Evolutionary conservation across 179 eudicot genomes (phyloP).

Genomic region (Carnegiea gigantea): DNA sequence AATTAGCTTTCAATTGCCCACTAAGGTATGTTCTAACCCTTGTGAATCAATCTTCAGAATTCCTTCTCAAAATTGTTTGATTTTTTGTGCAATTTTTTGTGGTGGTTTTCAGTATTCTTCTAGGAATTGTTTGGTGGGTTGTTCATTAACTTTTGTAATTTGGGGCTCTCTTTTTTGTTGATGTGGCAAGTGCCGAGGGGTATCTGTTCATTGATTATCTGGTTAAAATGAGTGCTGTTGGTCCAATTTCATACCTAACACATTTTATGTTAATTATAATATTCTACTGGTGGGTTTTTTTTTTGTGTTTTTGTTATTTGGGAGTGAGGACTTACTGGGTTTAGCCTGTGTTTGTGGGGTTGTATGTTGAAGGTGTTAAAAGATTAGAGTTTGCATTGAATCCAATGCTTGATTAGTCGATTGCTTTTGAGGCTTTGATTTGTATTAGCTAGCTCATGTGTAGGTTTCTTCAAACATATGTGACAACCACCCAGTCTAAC

Average conservation of each 20-base stretch:
- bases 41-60: background rate
- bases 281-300: constrained; percentile 9
- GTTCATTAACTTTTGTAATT: background rate
- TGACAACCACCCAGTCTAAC: too few relatives aligned
- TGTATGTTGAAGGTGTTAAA: too few relatives aligned
- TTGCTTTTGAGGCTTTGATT: too few relatives aligned
- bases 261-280: background rate
- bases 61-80: constrained; percentile 10
- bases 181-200: constrained; percentile 13
- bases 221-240: constrained; percentile 23
- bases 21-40: constrained; percentile 27
- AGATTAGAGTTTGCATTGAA: too few relatives aligned
- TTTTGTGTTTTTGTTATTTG: too few relatives aligned
- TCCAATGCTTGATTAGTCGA: too few relatives aligned
- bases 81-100: constrained; percentile 6
- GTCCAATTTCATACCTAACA: constrained; percentile 32
- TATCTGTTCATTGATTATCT: constrained; percentile 24
- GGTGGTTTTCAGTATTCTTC: constrained; percentile 3
- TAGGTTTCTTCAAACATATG: too few relatives aligned
- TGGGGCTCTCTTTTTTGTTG: constrained; percentile 16
- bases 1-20: constrained; percentile 9
- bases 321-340: too few relatives aligned
- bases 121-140: constrained; percentile 17
- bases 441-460: too few relatives aligned
- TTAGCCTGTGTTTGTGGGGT: too few relatives aligned